These are phyloP conservation scores for Blastomyces gilchristii DNA, from an alignment of 2,329 filamentous ascomycete species.

Conservation along the genomic window DNA sequence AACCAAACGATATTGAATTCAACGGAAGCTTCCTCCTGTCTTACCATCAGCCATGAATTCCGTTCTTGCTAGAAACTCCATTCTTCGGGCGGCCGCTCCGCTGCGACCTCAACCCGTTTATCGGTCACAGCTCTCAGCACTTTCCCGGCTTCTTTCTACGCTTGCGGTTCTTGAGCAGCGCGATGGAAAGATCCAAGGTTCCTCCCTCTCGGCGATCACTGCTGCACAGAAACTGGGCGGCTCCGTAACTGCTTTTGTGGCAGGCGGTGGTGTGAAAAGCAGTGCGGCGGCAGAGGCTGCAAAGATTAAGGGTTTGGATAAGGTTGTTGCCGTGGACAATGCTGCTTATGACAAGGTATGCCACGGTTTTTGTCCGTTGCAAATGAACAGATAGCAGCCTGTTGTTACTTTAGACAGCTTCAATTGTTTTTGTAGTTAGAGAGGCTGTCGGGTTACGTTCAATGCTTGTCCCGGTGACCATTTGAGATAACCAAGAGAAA, in stretches of 20 bases:
- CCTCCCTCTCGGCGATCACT: conserved; percentile 73
- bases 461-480: neutral
- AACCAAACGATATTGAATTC: neutral
- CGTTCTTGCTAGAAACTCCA: conserved; percentile 21
- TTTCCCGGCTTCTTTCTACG: conserved; percentile 68
- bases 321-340: conserved; percentile 82
- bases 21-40: neutral
- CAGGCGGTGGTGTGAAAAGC: conserved; percentile 64
- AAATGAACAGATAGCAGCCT: too few species aligned
- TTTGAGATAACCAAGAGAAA: neutral
- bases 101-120: conserved; percentile 38
- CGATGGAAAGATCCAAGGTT: conserved; percentile 72
- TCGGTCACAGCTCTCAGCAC: conserved; percentile 40
- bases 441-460: neutral
- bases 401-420: too few species aligned
- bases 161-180: conserved; percentile 87
- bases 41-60: neutral
- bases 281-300: conserved; percentile 69
- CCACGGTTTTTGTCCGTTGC: neutral
- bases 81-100: conserved; percentile 29
- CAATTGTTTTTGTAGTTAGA: neutral
- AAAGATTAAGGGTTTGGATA: conserved; percentile 82
- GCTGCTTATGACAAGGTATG: conserved; percentile 79
- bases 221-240: conserved; percentile 82
- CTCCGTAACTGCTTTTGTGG: conserved; percentile 74